Base-by-base conservation (phyloP, 139 green algal species). In the Coelastrella sp. region DNA sequence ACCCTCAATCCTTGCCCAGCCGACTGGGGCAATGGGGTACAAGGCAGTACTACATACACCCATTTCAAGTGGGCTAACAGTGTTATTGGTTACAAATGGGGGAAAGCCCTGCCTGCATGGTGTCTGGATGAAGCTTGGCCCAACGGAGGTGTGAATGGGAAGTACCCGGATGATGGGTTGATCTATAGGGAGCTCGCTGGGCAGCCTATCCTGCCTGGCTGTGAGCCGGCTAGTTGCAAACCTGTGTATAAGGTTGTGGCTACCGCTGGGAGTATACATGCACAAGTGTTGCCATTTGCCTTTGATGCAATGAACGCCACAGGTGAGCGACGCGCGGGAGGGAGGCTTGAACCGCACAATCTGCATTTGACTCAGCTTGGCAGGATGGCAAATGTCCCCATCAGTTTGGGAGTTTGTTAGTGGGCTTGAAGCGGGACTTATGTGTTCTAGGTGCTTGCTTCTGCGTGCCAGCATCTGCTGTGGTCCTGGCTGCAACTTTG, bases 61-160 rank as follows among this genome's bases (percentile, higher is more conserved):
- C 86, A 91, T 61, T 93, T 93, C 75, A 64, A 59, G 3, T 93
- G 86, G 86, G 91, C 91, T 5, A 66, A 90, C 22, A 58, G 17
- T 13, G 64, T 20, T 5, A 13, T 73, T 8, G 91, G 87, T 20
- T 86, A 86, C 83, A 93, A 93, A 61, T 93, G 91, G 91, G 91
- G 91, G 77, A 88, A 85, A 77, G 91, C 91, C 1, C 91, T 93
- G 75, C 91, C 91, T 19, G 58, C 83, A 2, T 90, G 85, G 65
- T 93, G 91, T 88, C 5, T 92, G 66, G 91, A 93, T 81, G 91
- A 93, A 60, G 82, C 80, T 0, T 93, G 75, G 74, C 88, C 91
- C 4, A 73, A 60, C 61, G 90, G 90, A 23, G 90, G 90, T 22
- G 61, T 79, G 5, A 71, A 73, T 32, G 87, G 87, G 0, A 77